Conservation (phyloP, 106 monocot genomes). For the Apostasia ramifera region DNA sequence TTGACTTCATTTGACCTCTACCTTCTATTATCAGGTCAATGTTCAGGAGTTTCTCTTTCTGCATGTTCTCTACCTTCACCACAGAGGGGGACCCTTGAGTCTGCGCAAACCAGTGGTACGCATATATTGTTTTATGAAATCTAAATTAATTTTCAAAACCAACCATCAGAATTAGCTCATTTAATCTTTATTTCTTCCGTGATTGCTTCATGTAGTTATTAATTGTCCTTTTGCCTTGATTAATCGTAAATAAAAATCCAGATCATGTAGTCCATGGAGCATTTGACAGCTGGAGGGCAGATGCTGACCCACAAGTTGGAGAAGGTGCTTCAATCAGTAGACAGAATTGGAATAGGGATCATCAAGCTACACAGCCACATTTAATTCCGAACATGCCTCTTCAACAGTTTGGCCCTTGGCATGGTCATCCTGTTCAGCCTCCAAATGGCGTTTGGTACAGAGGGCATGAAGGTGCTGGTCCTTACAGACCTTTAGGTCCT, state of each 20-base stretch:
- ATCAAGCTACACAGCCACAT: conserved; percentile 20
- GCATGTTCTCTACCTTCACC: too few species aligned
- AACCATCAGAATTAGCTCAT: too few species aligned
- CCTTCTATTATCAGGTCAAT: too few species aligned
- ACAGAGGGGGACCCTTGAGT: too few species aligned
- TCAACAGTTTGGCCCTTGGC: conserved; percentile 61
- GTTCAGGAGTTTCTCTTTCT: too few species aligned
- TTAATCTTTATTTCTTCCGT: too few species aligned
- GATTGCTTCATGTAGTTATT: not conserved
- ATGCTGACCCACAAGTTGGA: conserved; percentile 15
- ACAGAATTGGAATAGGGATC: conserved; percentile 46
- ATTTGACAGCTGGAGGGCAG: conserved; percentile 31
- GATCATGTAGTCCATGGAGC: conserved; percentile 14
- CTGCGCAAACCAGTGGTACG: too few species aligned
- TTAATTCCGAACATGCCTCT: conserved; percentile 25
- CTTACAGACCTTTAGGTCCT: conserved; percentile 44
- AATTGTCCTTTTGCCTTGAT: conserved; percentile 1
- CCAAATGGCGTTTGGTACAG: conserved; percentile 66
- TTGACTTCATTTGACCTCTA: too few species aligned
- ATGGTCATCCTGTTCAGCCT: conserved; percentile 34
- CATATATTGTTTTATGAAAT: too few species aligned
- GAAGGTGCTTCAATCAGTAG: conserved; percentile 13
- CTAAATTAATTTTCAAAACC: too few species aligned
- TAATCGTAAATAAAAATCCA: conserved; percentile 21
- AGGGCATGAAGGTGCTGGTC: conserved; percentile 39